Percentiles rank a stretch among this genome's conserved stretches.
Conservation (phyloP, 2,329 filamentous ascomycete genomes). For the Ophiostoma fasciatum region DNA sequence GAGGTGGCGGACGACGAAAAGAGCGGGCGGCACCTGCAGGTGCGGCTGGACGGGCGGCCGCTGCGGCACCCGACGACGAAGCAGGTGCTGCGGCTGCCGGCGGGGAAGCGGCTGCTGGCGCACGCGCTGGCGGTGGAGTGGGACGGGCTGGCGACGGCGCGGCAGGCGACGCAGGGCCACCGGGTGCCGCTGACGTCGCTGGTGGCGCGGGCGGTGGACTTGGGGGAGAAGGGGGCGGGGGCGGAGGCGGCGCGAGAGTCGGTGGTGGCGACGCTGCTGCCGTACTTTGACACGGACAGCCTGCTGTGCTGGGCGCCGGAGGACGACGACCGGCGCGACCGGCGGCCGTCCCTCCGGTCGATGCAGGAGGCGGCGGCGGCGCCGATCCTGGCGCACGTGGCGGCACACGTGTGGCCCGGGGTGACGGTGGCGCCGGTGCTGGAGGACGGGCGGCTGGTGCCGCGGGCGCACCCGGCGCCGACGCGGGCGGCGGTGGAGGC, state of each 20-base stretch:
- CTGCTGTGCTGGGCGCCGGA: constrained; percentile 73
- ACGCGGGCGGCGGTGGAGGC: constrained; percentile 64
- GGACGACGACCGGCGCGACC: constrained; percentile 16
- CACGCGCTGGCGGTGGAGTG: constrained; percentile 82
- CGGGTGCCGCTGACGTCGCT: constrained; percentile 84
- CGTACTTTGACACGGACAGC: constrained; percentile 84
- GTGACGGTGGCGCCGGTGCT: constrained; percentile 66
- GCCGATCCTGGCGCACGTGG: constrained; percentile 58
- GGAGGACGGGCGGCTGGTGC: constrained; percentile 64
- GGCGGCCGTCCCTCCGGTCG: constrained; percentile 39
- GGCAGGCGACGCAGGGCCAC: constrained; percentile 74
- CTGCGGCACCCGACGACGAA: constrained; percentile 66
- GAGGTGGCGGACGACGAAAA: constrained; percentile 42
- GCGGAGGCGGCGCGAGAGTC: constrained; percentile 29
- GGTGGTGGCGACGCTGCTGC: constrained; percentile 56
- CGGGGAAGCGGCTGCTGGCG: constrained; percentile 66
- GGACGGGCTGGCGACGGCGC: constrained; percentile 68
- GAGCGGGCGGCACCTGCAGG: constrained; percentile 12
- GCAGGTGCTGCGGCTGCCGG: constrained; percentile 54
- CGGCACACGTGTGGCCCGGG: constrained; percentile 66
- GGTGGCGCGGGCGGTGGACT: constrained; percentile 68
- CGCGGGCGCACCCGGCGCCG: constrained; percentile 53
- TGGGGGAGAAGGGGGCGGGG: constrained; percentile 52
- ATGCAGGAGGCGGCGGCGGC: constrained; percentile 56
- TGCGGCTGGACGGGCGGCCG: constrained; percentile 63